A percentile compares a stretch with the other conserved stretches of the same genome.
These are phyloP conservation scores for Hymenoscyphus fraxineus DNA, from an alignment of 2,329 filamentous ascomycete species.

Conservation along the genomic window DNA sequence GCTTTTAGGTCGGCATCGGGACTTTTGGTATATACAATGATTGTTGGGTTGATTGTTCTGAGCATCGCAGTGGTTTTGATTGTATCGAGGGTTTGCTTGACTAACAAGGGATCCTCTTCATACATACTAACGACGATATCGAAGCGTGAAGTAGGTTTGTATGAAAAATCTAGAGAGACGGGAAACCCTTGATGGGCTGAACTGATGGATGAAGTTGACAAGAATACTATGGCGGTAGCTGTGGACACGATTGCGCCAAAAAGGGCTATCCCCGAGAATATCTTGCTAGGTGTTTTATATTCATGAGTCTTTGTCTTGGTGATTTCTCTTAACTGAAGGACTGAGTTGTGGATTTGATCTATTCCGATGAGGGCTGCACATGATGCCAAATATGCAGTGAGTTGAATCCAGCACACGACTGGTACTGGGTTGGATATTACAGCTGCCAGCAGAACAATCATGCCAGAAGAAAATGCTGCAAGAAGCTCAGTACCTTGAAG, in stretches of 20 bases:
- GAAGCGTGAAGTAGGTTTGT: constrained; percentile 21
- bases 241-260: constrained; percentile 11
- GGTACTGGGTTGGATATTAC: constrained; percentile 20
- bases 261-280: constrained; percentile 10
- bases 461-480: constrained; percentile 17
- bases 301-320: constrained; percentile 1
- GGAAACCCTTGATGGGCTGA: constrained; percentile 11
- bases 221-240: constrained; percentile 5
- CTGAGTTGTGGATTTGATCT: constrained; percentile 12
- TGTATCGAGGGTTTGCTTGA: constrained; percentile 22
- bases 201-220: constrained; percentile 11
- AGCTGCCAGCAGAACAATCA: constrained; percentile 17
- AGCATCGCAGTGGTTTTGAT: constrained; percentile 25
- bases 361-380: constrained; percentile 15
- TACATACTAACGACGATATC: constrained; percentile 32
- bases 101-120: constrained; percentile 21
- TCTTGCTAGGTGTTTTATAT: constrained; percentile 13
- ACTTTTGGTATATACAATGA: constrained; percentile 32
- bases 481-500: constrained; percentile 12
- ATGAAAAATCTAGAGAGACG: constrained; percentile 19
- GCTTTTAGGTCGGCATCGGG: constrained; percentile 14
- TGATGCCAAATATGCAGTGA: constrained; percentile 18
- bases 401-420: constrained; percentile 22
- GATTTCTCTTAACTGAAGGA: constrained; percentile 10
- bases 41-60: constrained; percentile 16